Evolutionary conservation across 2,329 filamentous ascomycete genomes (phyloP).

Genomic region (Paecilomyces dactylethromorphus): DNA sequence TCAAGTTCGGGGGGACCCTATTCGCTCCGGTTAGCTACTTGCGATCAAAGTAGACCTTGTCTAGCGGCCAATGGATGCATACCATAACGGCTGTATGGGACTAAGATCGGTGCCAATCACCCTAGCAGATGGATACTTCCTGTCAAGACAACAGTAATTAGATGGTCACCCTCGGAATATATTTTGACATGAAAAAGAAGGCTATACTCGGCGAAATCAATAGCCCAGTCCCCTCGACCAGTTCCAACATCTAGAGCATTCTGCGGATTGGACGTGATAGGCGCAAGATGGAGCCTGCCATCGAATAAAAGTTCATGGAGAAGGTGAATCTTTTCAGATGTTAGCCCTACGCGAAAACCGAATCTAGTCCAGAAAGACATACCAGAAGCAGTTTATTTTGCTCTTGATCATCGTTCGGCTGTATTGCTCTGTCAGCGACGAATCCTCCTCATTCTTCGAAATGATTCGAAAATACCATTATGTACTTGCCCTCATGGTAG

Average conservation of each 20-base stretch:
- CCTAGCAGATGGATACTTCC: constrained; percentile 1
- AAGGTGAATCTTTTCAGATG: constrained; percentile 4
- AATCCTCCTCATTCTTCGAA: not conserved
- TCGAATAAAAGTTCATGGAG: constrained; percentile 8
- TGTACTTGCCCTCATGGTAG: constrained; percentile 11
- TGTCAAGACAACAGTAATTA: not conserved
- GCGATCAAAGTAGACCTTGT: not conserved
- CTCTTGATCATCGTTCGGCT: constrained; percentile 11
- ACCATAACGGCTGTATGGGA: constrained; percentile 11
- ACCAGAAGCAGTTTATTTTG: constrained; percentile 10
- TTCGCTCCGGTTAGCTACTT: not conserved
- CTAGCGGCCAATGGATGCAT: not conserved
- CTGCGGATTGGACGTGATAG: constrained; percentile 5
- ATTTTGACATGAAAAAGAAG: not conserved
- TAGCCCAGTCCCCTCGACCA: constrained; percentile 9
- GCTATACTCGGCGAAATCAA: constrained; percentile 3
- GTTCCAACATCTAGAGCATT: constrained; percentile 10
- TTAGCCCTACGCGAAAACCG: not conserved
- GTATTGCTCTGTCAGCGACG: not conserved
- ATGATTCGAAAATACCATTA: constrained; percentile 6
- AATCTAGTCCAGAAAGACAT: not conserved
- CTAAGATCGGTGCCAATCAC: constrained; percentile 11
- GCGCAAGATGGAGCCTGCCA: constrained; percentile 8
- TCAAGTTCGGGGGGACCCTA: constrained; percentile 17
- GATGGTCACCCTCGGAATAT: not conserved